These are phyloP conservation scores for Xylaria sp. DNA, from an alignment of 2,329 filamentous ascomycete species.

Conservation along the genomic window DNA sequence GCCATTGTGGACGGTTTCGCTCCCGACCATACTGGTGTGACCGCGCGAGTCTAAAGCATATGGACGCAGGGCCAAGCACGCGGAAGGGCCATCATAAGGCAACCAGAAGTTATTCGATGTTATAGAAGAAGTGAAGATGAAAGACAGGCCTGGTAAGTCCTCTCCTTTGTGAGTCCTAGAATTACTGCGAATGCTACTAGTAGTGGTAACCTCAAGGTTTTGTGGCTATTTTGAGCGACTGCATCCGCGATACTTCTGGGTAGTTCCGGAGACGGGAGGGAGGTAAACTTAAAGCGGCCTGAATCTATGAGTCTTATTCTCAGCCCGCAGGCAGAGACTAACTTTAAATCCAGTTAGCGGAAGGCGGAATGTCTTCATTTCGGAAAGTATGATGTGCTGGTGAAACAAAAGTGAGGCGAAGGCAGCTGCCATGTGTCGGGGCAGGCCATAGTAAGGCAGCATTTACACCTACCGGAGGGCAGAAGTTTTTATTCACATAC, in stretches of 20 bases:
- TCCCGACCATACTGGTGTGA: constrained; percentile 32
- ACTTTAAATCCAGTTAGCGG: not conserved
- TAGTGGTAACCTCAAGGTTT: not conserved
- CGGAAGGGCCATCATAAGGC: constrained; percentile 19
- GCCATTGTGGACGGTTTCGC: constrained; percentile 20
- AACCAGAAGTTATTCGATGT: constrained; percentile 21
- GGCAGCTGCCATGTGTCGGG: not conserved
- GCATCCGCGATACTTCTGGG: not conserved
- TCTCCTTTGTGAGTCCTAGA: not conserved
- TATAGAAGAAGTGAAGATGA: constrained; percentile 28
- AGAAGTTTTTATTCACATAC: not conserved
- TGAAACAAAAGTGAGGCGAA: not conserved
- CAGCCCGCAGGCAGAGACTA: not conserved
- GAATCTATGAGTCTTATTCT: not conserved
- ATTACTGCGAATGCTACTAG: not conserved
- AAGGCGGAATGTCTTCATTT: not conserved
- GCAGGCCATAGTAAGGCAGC: not conserved
- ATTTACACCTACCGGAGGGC: not conserved
- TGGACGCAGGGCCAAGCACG: constrained; percentile 17
- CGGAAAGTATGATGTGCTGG: constrained; percentile 20
- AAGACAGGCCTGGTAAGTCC: constrained; percentile 21
- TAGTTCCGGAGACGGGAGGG: not conserved
- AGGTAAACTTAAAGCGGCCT: not conserved
- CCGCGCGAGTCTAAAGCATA: not conserved
- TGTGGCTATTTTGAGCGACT: not conserved